Conservation (phyloP, 192 early-diverging fungal species). For the Backusella westeae region DNA sequence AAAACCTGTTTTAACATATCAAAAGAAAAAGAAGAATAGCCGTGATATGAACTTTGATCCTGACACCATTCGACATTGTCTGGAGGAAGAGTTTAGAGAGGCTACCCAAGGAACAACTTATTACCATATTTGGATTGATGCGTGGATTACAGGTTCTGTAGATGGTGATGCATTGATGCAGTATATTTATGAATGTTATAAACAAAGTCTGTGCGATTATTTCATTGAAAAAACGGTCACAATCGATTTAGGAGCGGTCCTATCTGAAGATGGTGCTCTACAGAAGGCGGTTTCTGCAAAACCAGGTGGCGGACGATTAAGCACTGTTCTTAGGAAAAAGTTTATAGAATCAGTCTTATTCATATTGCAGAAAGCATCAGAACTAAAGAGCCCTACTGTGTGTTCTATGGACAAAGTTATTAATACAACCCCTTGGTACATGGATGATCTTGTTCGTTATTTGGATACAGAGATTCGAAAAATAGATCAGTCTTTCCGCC, state of each 20-base stretch:
- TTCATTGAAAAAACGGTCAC: slow-evolving; percentile 35
- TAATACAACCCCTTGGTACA: slow-evolving; percentile 49
- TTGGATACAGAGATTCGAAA: slow-evolving; percentile 37
- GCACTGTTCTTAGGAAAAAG: slow-evolving; percentile 26
- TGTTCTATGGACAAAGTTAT: slow-evolving; percentile 34
- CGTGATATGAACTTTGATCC: slow-evolving; percentile 9
- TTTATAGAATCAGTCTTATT: slow-evolving; percentile 49
- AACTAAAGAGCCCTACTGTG: slow-evolving; percentile 47
- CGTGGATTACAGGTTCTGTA: slow-evolving; percentile 47
- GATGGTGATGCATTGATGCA: slow-evolving; percentile 42
- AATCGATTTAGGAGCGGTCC: slow-evolving; percentile 6
- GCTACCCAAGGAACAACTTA: not conserved
- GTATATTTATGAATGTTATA: slow-evolving; percentile 46
- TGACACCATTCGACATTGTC: slow-evolving; percentile 5
- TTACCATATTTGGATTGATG: slow-evolving; percentile 43
- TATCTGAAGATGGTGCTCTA: not conserved
- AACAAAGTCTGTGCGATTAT: slow-evolving; percentile 54
- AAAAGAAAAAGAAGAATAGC: slow-evolving; percentile 13
- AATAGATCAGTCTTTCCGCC: not conserved
- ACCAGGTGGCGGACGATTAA: not conserved
- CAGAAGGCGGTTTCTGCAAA: not conserved
- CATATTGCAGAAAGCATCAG: slow-evolving; percentile 38
- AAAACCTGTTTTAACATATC: slow-evolving; percentile 33
- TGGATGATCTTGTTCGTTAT: slow-evolving; percentile 47
- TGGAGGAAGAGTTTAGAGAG: slow-evolving; percentile 27